phyloP scores from a whole-genome alignment of 192 early-diverging fungal genomes.

The Gigaspora rosea region DNA sequence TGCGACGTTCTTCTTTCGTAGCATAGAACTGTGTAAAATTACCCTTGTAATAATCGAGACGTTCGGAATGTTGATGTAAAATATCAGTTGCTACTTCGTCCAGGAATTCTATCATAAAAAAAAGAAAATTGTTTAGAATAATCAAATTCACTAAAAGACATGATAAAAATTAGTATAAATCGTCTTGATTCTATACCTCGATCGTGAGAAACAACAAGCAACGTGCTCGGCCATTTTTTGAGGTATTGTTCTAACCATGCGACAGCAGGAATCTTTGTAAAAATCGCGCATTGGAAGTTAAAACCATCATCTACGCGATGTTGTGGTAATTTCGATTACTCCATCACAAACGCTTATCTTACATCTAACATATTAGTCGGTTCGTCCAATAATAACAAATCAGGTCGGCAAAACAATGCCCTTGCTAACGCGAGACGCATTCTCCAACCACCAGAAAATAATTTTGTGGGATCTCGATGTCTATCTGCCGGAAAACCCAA shows the following conservation, averaged over 20 bases:
- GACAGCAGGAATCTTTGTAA: slow-evolving; percentile 81
- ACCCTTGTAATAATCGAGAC: slow-evolving; percentile 93
- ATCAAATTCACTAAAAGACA: neutral
- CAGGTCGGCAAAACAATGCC: slow-evolving; percentile 96
- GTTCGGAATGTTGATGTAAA: slow-evolving; percentile 90
- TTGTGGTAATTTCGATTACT: too few relatives aligned
- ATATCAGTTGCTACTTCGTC: slow-evolving; percentile 98
- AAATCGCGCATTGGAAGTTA: neutral
- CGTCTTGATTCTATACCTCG: slow-evolving; percentile 50
- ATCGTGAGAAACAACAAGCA: slow-evolving; percentile 98
- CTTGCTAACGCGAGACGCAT: slow-evolving; percentile 97
- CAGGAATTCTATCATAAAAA: slow-evolving; percentile 72
- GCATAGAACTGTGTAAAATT: slow-evolving; percentile 90
- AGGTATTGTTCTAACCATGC: slow-evolving; percentile 97
- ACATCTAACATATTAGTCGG: slow-evolving; percentile 87
- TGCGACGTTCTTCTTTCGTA: slow-evolving; percentile 89
- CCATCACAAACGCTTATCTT: slow-evolving; percentile 9
- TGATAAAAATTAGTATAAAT: neutral
- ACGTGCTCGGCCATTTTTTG: slow-evolving; percentile 85
- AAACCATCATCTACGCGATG: too few relatives aligned
- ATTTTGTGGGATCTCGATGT: slow-evolving; percentile 84
- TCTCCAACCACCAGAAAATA: slow-evolving; percentile 99
- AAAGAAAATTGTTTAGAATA: neutral
- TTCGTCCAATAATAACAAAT: slow-evolving; percentile 89
- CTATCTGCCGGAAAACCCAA: slow-evolving; percentile 85